Evolutionary conservation across 768 basidiomycete genomes (phyloP).

Genomic region (Lactarius indigo): DNA sequence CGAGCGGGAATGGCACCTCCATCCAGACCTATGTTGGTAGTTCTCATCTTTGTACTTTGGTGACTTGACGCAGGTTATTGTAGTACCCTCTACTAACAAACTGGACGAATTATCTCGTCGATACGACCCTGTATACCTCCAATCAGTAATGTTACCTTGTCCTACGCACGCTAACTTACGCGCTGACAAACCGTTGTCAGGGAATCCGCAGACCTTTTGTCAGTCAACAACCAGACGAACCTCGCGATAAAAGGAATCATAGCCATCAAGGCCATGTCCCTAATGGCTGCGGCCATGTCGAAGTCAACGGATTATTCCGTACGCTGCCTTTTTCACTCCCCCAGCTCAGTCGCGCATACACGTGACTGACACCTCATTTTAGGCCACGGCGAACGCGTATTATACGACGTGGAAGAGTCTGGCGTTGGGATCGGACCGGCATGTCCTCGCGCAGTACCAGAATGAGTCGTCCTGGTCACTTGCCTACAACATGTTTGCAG

Average conservation of each 20-base stretch:
- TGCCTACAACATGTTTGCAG: conserved; percentile 23
- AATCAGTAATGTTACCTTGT: conserved; percentile 7
- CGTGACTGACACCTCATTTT: background rate
- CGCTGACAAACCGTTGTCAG: background rate
- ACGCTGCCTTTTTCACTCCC: background rate
- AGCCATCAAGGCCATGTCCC: conserved; percentile 23
- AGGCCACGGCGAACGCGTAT: conserved; percentile 3
- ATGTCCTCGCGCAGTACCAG: conserved; percentile 15
- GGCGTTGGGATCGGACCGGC: conserved; percentile 16
- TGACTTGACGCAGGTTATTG: background rate
- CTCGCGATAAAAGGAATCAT: conserved; percentile 24
- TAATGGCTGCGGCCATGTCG: conserved; percentile 1
- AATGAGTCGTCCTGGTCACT: conserved; percentile 19
- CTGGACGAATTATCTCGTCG: conserved; percentile 18
- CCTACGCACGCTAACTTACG: background rate
- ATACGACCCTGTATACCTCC: conserved; percentile 1
- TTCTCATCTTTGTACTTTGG: background rate
- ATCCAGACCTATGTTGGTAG: conserved; percentile 4
- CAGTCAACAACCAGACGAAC: conserved; percentile 16
- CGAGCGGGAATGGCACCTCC: conserved; percentile 5
- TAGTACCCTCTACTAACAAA: conserved; percentile 11
- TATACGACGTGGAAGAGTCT: conserved; percentile 10
- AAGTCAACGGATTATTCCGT: conserved; percentile 1
- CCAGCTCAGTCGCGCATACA: background rate
- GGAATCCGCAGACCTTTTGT: conserved; percentile 1